Base-by-base conservation (phyloP, 2,329 filamentous ascomycete species). In the Zymoseptoria crescenta region DNA sequence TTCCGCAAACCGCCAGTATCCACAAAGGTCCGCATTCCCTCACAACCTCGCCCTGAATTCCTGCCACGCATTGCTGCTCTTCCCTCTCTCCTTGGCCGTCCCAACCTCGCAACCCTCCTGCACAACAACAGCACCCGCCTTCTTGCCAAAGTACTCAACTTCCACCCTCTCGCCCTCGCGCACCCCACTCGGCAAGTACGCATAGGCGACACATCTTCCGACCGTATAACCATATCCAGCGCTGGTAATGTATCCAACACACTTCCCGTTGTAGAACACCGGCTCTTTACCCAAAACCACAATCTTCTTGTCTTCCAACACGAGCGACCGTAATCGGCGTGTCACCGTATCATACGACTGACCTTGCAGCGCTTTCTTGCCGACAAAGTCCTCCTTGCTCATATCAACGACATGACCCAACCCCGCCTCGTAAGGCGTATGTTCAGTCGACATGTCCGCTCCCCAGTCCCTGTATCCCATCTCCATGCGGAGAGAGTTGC, bases 271-370 rank as follows among this genome's bases (percentile, higher is more conserved):
- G 13, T 76, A 63, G 57, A 79, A 85, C 0, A 87, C 81, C 0
- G 84, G 84, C 67, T 87, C 84, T 66, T 86, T 86, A 5, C 83
- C 83, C 0, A 87, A 69, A 0, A 85, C 76, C 62, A 86, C 74
- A 0, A 83, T 85, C 4, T 68, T 70, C 0, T 81, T 79, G 60
- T 87, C 82, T 49, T 85, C 76, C 29, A 86, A 65, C 0, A 78
- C 81, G 1, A 87, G 69, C 57, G 80, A 82, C 1, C 81, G 76
- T 4, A 81, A 64, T 55, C 74, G 63, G 20, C 72, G 72, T 0
- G 68, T 62, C 0, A 67, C 65, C 1, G 72, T 71, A 29, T 76
- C 68, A 4, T 70, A 74, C 0, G 77, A 74, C 0, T 74, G 73
- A 0, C 72, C 72, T 61, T 76, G 70, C 8, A 86, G 66, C 0